Conservation (phyloP, 1,139 yeast genomes). For the Candida buenavistaensis region DNA sequence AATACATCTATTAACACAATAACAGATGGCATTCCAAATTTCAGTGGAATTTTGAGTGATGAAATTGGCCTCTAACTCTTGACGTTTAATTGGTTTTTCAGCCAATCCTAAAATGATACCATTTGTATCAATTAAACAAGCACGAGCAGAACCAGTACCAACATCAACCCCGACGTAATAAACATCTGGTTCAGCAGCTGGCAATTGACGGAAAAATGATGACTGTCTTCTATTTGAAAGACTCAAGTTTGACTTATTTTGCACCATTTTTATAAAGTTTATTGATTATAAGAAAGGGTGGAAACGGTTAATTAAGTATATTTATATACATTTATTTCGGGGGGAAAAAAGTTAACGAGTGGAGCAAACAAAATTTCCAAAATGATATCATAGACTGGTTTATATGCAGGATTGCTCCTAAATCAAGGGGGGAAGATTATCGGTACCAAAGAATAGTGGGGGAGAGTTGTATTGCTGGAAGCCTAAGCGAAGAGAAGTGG, state of each 20-base stretch:
- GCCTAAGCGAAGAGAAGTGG: too few species aligned
- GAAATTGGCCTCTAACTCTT: constrained; percentile 67
- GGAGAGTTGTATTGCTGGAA: not conserved
- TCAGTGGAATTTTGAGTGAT: constrained; percentile 89
- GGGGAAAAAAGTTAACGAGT: not conserved
- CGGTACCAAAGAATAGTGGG: too few species aligned
- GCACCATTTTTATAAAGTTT: constrained; percentile 9
- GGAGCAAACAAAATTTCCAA: not conserved
- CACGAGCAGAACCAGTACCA: constrained; percentile 96
- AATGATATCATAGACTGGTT: not conserved
- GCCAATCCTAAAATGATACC: constrained; percentile 84
- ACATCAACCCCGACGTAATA: constrained; percentile 93
- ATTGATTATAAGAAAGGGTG: not conserved
- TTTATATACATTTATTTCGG: not conserved
- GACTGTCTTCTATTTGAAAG: constrained; percentile 39
- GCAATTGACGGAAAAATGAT: constrained; percentile 38
- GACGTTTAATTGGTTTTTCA: constrained; percentile 75
- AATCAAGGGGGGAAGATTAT: not conserved
- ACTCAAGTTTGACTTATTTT: constrained; percentile 29
- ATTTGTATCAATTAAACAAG: constrained; percentile 79
- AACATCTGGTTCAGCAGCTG: constrained; percentile 49
- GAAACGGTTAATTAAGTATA: not conserved
- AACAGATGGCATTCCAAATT: constrained; percentile 87
- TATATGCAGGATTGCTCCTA: not conserved
- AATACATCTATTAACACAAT: constrained; percentile 73